These are phyloP conservation scores for Scheffersomyces illinoinensis DNA, from an alignment of 1,139 yeast species.

Conservation along the genomic window DNA sequence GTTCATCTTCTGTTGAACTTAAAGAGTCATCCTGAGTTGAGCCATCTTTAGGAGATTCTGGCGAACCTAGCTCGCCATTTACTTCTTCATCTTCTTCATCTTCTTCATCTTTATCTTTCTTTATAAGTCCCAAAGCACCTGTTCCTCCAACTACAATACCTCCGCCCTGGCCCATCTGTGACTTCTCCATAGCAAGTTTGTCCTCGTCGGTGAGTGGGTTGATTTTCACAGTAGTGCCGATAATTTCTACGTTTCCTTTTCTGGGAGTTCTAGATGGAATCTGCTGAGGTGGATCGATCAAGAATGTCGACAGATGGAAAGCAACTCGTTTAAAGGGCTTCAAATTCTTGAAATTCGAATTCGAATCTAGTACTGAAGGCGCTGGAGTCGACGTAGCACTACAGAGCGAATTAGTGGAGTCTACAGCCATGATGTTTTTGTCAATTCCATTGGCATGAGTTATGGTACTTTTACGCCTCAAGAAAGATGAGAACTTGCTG, in stretches of 20 bases:
- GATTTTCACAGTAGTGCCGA: slow-evolving; percentile 53
- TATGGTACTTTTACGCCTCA: slow-evolving; percentile 24
- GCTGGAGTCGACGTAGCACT: slow-evolving; percentile 1
- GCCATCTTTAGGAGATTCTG: slow-evolving; percentile 14
- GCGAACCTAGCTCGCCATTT: slow-evolving; percentile 18
- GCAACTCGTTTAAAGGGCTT: slow-evolving; percentile 66
- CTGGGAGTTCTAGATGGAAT: slow-evolving; percentile 67
- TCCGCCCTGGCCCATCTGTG: slow-evolving; percentile 57
- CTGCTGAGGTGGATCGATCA: slow-evolving; percentile 73
- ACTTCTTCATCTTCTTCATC: slow-evolving; percentile 15
- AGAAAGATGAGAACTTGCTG: slow-evolving; percentile 26
- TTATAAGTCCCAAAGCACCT: slow-evolving; percentile 53
- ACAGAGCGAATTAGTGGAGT: slow-evolving; percentile 3
- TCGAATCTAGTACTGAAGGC: slow-evolving; percentile 7
- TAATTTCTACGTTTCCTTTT: slow-evolving; percentile 68
- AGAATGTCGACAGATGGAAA: slow-evolving; percentile 70
- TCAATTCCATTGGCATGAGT: slow-evolving; percentile 6
- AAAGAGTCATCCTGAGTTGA: slow-evolving; percentile 28
- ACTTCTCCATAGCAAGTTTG: slow-evolving; percentile 38
- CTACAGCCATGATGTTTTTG: not conserved
- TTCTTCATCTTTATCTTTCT: slow-evolving; percentile 18
- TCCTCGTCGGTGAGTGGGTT: slow-evolving; percentile 68
- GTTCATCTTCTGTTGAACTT: slow-evolving; percentile 34
- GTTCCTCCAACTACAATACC: slow-evolving; percentile 82
- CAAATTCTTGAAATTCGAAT: slow-evolving; percentile 15